Base-by-base conservation (phyloP, 2,329 filamentous ascomycete genomes). In the Dactylonectria macrodidyma region DNA sequence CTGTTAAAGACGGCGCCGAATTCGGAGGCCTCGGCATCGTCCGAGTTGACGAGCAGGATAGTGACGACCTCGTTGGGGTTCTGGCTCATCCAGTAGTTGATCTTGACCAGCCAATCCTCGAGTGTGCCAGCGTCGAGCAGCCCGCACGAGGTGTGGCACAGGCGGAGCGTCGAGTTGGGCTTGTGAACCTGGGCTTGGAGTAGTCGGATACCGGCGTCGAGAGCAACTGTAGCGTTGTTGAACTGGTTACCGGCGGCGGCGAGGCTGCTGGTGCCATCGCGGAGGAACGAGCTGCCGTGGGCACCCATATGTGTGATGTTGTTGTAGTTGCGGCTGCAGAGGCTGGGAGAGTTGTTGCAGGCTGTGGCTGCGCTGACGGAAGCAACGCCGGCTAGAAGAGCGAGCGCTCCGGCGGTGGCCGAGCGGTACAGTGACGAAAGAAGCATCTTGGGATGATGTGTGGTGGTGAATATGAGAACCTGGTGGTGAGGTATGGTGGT, bases 321-420 rank as follows among this genome's bases (percentile, higher is more conserved):
- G 82, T 90, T 91, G 84, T 96, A 96, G 19, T 88, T 82, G 70
- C 89, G 89, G 68, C 82, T 84, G 84, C 94, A 96, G 47, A 96
- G 87, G 50, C 86, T 83, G 0, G 93, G 92, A 1, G 92, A 94
- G 84, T 95, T 95, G 83, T 96, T 96, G 87, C 94, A 96, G 36
- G 90, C 89, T 16, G 75, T 76, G 34, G 75, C 66, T 57, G 76
- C 77, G 34, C 68, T 65, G 65, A 72, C 75, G 16, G 72, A 66
- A 54, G 74, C 65, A 36, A 68, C 66, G 34, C 71, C 72, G 33
- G 70, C 70, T 59, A 76, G 60, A 34, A 71, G 70, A 38, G 66
- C 67, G 33, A 76, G 65, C 44, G 67, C 73, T 61, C 68, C 74
- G 4, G 65, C 70, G 30, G 64, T 58, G 34, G 69, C 52, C 46